phyloP scores from a whole-genome alignment of 495 filamentous ascomycete genomes.

The Neurospora sp. region DNA sequence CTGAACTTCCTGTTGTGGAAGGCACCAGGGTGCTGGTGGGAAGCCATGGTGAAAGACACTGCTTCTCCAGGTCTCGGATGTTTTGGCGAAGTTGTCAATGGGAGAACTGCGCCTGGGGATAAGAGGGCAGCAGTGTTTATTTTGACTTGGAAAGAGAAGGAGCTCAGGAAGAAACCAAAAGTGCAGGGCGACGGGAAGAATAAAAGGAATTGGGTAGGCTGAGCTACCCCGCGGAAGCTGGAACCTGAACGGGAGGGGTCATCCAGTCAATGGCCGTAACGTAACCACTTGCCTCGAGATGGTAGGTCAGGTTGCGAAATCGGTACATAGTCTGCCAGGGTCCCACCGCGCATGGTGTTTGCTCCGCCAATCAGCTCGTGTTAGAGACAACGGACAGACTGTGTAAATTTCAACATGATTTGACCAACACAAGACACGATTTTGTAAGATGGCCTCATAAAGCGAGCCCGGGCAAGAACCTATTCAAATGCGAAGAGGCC shows the following conservation, averaged over 20 bases:
- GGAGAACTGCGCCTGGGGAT: neutral
- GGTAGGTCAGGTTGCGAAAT: neutral
- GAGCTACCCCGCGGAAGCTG: neutral
- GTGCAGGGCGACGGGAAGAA: neutral
- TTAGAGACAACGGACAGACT: neutral
- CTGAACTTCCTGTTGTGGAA: constrained; percentile 45
- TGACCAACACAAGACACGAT: neutral
- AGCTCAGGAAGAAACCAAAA: neutral
- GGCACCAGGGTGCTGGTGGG: constrained; percentile 20
- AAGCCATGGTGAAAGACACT: neutral
- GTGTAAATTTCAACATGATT: neutral
- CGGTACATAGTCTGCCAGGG: neutral
- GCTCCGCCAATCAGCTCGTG: neutral
- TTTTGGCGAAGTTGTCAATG: neutral
- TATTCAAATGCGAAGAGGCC: neutral
- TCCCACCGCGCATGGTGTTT: neutral
- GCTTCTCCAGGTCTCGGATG: neutral
- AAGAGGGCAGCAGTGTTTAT: too few species aligned
- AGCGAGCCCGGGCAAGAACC: neutral
- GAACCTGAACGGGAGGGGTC: neutral
- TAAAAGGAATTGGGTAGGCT: neutral
- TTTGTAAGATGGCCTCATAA: neutral
- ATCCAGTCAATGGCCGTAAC: neutral
- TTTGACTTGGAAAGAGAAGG: neutral
- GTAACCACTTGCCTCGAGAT: neutral